These are phyloP conservation scores for Xylaria sp. DNA, from an alignment of 2,329 filamentous ascomycete species.

Conservation along the genomic window DNA sequence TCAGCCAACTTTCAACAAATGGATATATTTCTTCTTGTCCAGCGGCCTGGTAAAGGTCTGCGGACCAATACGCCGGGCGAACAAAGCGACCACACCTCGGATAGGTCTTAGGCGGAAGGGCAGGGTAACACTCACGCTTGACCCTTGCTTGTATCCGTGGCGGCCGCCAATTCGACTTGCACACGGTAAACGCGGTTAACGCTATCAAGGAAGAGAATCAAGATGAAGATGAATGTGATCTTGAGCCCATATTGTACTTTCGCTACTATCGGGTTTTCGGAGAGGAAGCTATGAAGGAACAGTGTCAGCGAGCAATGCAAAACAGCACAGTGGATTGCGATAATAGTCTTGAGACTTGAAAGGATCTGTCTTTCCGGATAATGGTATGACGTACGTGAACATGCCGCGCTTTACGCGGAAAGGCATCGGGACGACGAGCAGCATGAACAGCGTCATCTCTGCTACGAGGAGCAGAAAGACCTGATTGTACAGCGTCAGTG, in stretches of 20 bases:
- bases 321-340: background rate
- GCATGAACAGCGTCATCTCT: slow-evolving; percentile 85
- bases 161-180: slow-evolving; percentile 83
- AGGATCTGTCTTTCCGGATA: background rate
- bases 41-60: background rate
- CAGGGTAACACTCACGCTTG: slow-evolving; percentile 58
- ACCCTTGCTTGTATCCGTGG: slow-evolving; percentile 68
- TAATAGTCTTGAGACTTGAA: background rate
- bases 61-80: background rate
- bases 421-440: slow-evolving; percentile 86
- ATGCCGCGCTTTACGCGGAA: slow-evolving; percentile 87
- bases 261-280: slow-evolving; percentile 83
- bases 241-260: slow-evolving; percentile 98
- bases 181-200: slow-evolving; percentile 96
- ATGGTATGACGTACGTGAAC: slow-evolving; percentile 68
- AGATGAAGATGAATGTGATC: slow-evolving; percentile 99
- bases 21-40: slow-evolving; percentile 45
- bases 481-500: slow-evolving; percentile 58
- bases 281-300: slow-evolving; percentile 78
- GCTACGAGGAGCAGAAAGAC: slow-evolving; percentile 85
- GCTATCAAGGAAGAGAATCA: slow-evolving; percentile 97
- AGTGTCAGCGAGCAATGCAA: slow-evolving; percentile 29
- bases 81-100: background rate
- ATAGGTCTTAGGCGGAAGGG: background rate
- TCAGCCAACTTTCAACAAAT: slow-evolving; percentile 5